Base-by-base conservation (phyloP, 768 basidiomycete genomes). In the Mycena alexandri region DNA sequence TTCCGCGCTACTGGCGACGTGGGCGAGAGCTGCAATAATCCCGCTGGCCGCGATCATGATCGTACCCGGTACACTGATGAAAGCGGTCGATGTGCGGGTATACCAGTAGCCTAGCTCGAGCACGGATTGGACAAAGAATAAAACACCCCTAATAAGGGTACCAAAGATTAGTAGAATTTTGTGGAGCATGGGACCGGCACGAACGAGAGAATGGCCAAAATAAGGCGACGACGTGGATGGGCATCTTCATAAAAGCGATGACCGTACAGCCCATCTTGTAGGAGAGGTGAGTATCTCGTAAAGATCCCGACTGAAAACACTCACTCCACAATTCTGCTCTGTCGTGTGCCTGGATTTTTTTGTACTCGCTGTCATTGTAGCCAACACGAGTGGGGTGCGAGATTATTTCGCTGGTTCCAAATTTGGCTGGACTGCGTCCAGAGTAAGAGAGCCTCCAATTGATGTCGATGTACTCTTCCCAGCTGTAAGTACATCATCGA, bases 51-150 rank as follows among this genome's bases (percentile, higher is more conserved):
- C 75, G 0, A 75, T 22, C 8, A 80, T 65, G 17, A 71, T 48
- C 1, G 73, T 76, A 16, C 80, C 80, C 0, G 72, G 42, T 11
- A 76, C 71, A 21, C 77, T 79, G 58, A 82, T 76, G 8, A 71
- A 75, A 10, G 73, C 74, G 0, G 78, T 81, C 2, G 80, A 77
- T 17, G 69, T 75, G 25, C 78, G 77, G 0, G 80, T 76, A 48
- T 72, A 80, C 79, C 80, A 83, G 61, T 83, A 81, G 33, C 73
- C 61, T 21, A 75, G 47, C 21, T 77, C 70, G 14, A 80, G 72
- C 19, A 73, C 19, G 13, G 51, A 41, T 4, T 51, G 58, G 33
- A 71, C 8, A n/a, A 70, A 24, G n/a, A 54, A 47, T 12, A 78
- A n/a, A 16, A 70, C 41, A 6, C 41, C 5, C 13, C 79, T 79